These are phyloP conservation scores for Clavispora vitiphila DNA, from an alignment of 805 yeast genomes.

Conservation along the genomic window DNA sequence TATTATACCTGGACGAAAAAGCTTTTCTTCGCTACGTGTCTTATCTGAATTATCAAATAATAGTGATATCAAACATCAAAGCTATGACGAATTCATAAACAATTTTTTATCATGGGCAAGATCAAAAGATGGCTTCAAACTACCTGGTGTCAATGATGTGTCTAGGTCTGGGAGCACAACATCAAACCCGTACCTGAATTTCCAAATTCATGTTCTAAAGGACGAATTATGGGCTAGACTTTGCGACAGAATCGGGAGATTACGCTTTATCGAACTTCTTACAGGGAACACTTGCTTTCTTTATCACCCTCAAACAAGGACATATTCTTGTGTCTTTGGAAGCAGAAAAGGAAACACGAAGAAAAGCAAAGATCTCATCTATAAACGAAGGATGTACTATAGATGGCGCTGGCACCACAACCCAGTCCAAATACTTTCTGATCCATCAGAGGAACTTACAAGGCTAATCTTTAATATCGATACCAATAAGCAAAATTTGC, in stretches of 20 bases:
- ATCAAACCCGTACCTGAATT: slow-evolving; percentile 28
- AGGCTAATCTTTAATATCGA: background rate
- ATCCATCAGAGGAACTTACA: background rate
- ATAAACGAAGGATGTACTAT: background rate
- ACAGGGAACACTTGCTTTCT: background rate
- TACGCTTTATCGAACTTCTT: slow-evolving; percentile 30
- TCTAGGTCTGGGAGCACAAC: slow-evolving; percentile 20
- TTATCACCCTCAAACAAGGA: background rate
- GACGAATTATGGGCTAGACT: slow-evolving; percentile 40
- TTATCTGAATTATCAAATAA: background rate
- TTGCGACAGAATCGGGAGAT: slow-evolving; percentile 35
- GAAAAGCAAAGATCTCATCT: background rate
- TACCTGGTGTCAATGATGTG: background rate
- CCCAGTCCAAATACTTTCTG: background rate
- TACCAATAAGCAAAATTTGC: background rate
- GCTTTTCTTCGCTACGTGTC: background rate
- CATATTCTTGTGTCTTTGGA: background rate
- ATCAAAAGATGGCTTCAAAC: background rate
- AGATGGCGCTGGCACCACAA: background rate
- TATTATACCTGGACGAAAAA: background rate
- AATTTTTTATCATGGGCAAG: background rate
- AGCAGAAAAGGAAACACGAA: background rate
- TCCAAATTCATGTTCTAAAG: slow-evolving; percentile 39
- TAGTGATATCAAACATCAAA: background rate
- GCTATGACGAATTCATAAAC: background rate